These are phyloP conservation scores for Colletotrichum sp. DNA, from an alignment of 2,329 filamentous ascomycete genomes.

Conservation along the genomic window DNA sequence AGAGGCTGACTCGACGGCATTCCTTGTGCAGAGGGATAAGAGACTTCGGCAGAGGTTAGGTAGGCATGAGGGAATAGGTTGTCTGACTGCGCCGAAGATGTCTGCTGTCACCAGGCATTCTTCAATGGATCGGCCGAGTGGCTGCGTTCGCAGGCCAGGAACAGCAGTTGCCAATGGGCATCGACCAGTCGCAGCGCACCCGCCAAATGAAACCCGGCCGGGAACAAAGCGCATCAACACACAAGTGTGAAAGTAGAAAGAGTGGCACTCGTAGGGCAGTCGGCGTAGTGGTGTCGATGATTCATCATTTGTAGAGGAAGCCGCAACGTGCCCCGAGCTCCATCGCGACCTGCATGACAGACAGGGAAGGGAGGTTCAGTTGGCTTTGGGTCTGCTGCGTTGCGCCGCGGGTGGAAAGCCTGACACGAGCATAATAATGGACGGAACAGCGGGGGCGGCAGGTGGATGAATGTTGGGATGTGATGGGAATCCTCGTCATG, in stretches of 20 bases:
- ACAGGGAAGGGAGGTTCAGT: neutral
- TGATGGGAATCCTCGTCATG: neutral
- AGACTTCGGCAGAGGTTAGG: neutral
- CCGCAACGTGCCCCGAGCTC: neutral
- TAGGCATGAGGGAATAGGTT: neutral
- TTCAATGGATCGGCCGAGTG: neutral
- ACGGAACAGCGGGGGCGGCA: neutral
- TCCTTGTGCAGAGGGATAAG: neutral
- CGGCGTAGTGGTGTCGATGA: constrained; percentile 4
- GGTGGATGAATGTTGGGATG: neutral
- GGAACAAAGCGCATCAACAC: constrained; percentile 1
- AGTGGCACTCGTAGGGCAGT: neutral
- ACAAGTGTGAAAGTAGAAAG: neutral
- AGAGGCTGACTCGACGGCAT: neutral
- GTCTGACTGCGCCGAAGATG: neutral
- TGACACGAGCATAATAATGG: neutral
- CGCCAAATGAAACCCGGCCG: neutral
- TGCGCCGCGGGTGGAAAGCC: neutral
- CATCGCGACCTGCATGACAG: constrained; percentile 8
- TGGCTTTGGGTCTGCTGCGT: neutral
- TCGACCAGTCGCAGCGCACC: neutral
- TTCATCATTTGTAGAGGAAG: constrained; percentile 5
- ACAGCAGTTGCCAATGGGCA: neutral
- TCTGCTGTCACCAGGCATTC: neutral
- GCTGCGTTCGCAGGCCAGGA: neutral